Conservation (phyloP, 768 basidiomycete species). For the Termitomyces sp. region DNA sequence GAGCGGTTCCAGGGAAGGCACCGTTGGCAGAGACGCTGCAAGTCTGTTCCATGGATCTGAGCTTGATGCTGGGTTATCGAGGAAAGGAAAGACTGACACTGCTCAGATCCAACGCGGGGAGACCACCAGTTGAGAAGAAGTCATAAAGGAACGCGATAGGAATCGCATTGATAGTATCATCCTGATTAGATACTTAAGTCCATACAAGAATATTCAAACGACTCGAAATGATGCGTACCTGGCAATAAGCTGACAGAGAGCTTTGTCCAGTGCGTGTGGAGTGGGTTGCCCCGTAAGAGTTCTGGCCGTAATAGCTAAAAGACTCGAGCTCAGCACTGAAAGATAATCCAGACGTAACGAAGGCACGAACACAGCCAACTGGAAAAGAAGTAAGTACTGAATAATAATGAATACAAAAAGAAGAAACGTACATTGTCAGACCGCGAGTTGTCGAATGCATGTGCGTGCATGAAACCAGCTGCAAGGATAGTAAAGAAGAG, state of each 20-base stretch:
- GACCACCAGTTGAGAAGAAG: slow-evolving; percentile 52
- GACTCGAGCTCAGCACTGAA: not conserved
- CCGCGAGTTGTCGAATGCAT: slow-evolving; percentile 27
- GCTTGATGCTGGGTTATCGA: not conserved
- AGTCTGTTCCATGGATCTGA: slow-evolving; percentile 24
- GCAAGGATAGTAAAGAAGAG: not conserved
- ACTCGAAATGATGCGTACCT: slow-evolving; percentile 23
- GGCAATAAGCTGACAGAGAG: slow-evolving; percentile 43
- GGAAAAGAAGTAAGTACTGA: not conserved
- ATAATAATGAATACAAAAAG: not conserved
- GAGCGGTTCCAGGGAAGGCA: slow-evolving; percentile 48
- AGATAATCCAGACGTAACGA: not conserved
- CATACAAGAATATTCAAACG: not conserved
- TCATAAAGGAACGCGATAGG: slow-evolving; percentile 58
- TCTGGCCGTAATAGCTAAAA: slow-evolving; percentile 45
- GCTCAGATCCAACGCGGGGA: slow-evolving; percentile 55
- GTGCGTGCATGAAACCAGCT: slow-evolving; percentile 4
- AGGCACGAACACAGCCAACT: slow-evolving; percentile 21
- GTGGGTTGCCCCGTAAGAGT: slow-evolving; percentile 52
- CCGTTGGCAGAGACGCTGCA: slow-evolving; percentile 38
- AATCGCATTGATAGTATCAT: slow-evolving; percentile 50
- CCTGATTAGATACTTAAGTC: slow-evolving; percentile 23
- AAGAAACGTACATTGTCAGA: slow-evolving; percentile 30
- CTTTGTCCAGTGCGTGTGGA: slow-evolving; percentile 33
- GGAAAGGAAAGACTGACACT: slow-evolving; percentile 31